phyloP scores from a whole-genome alignment of 2,329 filamentous ascomycete species.

The Alternaria ethzedia region DNA sequence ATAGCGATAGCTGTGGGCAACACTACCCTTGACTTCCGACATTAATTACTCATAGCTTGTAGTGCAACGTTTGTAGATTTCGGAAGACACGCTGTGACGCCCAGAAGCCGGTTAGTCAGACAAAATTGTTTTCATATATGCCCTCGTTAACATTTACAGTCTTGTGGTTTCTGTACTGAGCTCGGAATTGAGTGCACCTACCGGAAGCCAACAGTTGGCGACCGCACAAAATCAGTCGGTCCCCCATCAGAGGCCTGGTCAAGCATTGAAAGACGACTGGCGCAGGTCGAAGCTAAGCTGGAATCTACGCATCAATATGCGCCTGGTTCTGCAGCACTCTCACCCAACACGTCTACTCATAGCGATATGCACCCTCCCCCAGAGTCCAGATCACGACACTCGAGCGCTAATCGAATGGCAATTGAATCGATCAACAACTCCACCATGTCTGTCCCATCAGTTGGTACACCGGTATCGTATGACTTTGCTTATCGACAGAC shows the following conservation, averaged over 20 bases:
- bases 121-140: not conserved
- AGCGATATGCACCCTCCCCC: conserved; percentile 17
- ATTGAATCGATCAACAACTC: conserved; percentile 20
- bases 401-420: conserved; percentile 22
- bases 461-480: conserved; percentile 21
- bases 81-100: conserved; percentile 39
- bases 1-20: not conserved
- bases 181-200: conserved; percentile 38
- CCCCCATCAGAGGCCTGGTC: conserved; percentile 25
- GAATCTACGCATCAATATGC: conserved; percentile 26
- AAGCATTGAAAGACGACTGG: conserved; percentile 31
- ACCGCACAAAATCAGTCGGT: conserved; percentile 22
- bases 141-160: not conserved
- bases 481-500: conserved; percentile 38
- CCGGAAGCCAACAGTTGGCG: conserved; percentile 30
- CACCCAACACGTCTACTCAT: conserved; percentile 21
- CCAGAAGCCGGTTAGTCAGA: conserved; percentile 21
- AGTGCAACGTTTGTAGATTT: conserved; percentile 41
- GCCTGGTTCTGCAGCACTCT: conserved; percentile 20
- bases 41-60: conserved; percentile 1
- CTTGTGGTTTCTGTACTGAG: conserved; percentile 30
- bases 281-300: conserved; percentile 29
- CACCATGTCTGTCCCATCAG: conserved; percentile 15
- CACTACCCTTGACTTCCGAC: conserved; percentile 2
- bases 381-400: conserved; percentile 17